phyloP scores from a whole-genome alignment of 306 rosid species.

The Luffa aegyptiaca region DNA sequence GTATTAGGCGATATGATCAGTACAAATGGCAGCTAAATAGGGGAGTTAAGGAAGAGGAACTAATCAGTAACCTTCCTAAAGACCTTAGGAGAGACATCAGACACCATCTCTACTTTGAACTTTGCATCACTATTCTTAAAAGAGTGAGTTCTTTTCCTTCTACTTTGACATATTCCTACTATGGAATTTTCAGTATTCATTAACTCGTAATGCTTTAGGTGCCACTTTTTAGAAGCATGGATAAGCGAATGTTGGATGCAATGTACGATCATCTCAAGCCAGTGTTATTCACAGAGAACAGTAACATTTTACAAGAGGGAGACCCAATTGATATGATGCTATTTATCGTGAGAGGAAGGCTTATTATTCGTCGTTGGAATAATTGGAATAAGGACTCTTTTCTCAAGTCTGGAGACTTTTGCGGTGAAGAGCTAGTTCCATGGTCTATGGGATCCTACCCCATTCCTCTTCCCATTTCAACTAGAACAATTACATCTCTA shows the following conservation, averaged over 20 bases:
- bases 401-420: constrained; percentile 75
- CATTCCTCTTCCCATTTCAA: constrained; percentile 61
- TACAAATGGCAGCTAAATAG: constrained; percentile 93
- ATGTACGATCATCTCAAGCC: constrained; percentile 70
- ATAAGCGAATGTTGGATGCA: constrained; percentile 60
- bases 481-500: constrained; percentile 53
- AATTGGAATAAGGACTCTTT: constrained; percentile 68
- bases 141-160: constrained; percentile 35
- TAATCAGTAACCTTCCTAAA: constrained; percentile 68
- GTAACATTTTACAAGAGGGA: constrained; percentile 62
- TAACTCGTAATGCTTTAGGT: constrained; percentile 31
- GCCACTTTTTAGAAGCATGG: constrained; percentile 58
- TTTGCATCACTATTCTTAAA: constrained; percentile 48
- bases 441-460: constrained; percentile 76
- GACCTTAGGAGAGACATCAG: constrained; percentile 82
- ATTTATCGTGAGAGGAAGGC: constrained; percentile 64
- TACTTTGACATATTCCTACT: not conserved
- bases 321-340: constrained; percentile 93
- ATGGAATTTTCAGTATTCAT: not conserved
- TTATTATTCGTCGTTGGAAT: constrained; percentile 29
- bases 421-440: constrained; percentile 91
- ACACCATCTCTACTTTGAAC: constrained; percentile 35
- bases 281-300: constrained; percentile 52
- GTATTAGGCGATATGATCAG: constrained; percentile 67
- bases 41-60: constrained; percentile 70